Base-by-base conservation (phyloP, 129 eudicot genomes). In the Helichrysum umbraculigerum region DNA sequence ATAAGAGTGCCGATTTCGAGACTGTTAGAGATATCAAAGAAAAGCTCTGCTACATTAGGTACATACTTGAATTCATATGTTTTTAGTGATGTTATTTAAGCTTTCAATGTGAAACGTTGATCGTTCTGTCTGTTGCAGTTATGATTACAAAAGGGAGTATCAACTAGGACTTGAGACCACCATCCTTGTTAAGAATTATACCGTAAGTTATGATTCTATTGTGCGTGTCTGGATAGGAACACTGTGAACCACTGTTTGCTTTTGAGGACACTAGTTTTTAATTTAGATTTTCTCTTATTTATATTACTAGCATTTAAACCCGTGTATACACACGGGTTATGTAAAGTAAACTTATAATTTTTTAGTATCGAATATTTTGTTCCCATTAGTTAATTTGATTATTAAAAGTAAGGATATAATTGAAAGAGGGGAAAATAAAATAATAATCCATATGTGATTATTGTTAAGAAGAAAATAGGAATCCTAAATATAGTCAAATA, bases 121-220 rank as follows among this genome's bases (percentile, higher is more conserved):
- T 66, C 47, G 9, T 10, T 75, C 42, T 65, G 66, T 84, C 66
- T 78, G 81, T 21, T 74, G 82, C 92, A 94, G 99, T 80, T 91
- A 94, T 83, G 99, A 94, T 79, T 94, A 94, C 87, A 94, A 89
- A 81, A 86, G 99, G 85, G 99, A 94, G 75, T 91, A 94, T 78
- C 99, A 94, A 42, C 77, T 94, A 73, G 99, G 99, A 64, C 97
- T 94, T 76, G 99, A 94, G 81, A 94, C 99, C 77, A 94, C 99
- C 68, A 94, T 94, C 76, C 94, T 94, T 28, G 88, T 89, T 41
- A 91, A 91, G 85, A 91, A 89, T 81, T 91, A 91, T 74, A 91
- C 97, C 32, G 97, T 91, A 78, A 85, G 96, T 80, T 68, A 44
- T 41, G 42, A 61, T 15, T 77, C 20, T 3, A 73, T 66, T 20